These are phyloP conservation scores for Claviceps pazoutovae DNA, from an alignment of 2,329 filamentous ascomycete genomes.

Conservation along the genomic window DNA sequence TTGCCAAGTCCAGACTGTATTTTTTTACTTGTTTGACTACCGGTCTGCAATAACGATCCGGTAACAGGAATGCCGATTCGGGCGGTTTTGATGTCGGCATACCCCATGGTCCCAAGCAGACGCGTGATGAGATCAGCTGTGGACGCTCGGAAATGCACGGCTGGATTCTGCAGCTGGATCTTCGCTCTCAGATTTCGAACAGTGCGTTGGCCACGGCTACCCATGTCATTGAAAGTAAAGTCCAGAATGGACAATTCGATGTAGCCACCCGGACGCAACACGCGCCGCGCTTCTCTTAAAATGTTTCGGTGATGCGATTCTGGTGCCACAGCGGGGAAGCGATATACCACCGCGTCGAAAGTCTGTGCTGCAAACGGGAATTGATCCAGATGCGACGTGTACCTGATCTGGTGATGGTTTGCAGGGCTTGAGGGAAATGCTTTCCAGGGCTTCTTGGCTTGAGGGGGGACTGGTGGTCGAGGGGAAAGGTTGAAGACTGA, in stretches of 20 bases:
- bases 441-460: slow-evolving; percentile 26
- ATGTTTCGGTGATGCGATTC: slow-evolving; percentile 57
- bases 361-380: slow-evolving; percentile 66
- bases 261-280: slow-evolving; percentile 63
- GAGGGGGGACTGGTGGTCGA: slow-evolving; percentile 34
- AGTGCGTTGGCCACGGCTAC: slow-evolving; percentile 51
- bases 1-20: slow-evolving; percentile 10
- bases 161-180: slow-evolving; percentile 46
- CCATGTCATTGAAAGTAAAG: slow-evolving; percentile 72
- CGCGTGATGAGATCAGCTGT: slow-evolving; percentile 49
- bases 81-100: slow-evolving; percentile 59
- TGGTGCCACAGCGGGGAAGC: slow-evolving; percentile 58
- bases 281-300: slow-evolving; percentile 61
- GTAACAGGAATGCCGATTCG: slow-evolving; percentile 65
- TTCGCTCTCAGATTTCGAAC: slow-evolving; percentile 59
- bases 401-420: slow-evolving; percentile 66
- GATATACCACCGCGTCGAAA: slow-evolving; percentile 62
- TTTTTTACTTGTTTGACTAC: slow-evolving; percentile 7
- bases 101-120: slow-evolving; percentile 54
- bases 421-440: slow-evolving; percentile 43
- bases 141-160: slow-evolving; percentile 42
- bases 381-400: slow-evolving; percentile 44
- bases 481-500: slow-evolving; percentile 66
- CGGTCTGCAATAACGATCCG: slow-evolving; percentile 28
- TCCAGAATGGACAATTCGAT: slow-evolving; percentile 70